Evolutionary conservation across 257 asterid species (phyloP), one percentile per base, ranked within the genome.

Genomic region (Galeopsis tetrahit): DNA sequence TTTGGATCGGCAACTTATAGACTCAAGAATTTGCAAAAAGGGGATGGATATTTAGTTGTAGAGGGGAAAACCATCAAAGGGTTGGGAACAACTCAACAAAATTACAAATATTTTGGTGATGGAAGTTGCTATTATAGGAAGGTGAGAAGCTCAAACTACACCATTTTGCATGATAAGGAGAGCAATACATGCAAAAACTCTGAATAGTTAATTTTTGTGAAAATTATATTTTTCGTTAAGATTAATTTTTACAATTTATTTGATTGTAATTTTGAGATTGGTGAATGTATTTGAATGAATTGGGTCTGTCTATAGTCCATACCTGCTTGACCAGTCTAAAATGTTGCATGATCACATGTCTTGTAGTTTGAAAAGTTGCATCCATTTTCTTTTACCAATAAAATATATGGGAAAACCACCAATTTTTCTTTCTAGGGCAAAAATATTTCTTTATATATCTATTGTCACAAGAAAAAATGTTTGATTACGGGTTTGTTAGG

Each of bases 131-230:
- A 86, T 61, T 76, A 51, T 58, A 87, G 96, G 82, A 76, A 82
- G 28, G 63, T 87, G 10, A 82, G 87, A 46, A 86, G 90, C 84
- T 83, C 89, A 56, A 89, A 86, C 60, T 86, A 86, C 84, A 85
- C 90, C 4, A 58, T 89, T 68, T 17, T 80, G 31, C 78, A 77
- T 52, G 92, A 89, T 34, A 39, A 80, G 39, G 83, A 83, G 72
- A 75, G 53, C 46, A 51, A 53, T 15, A 77, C 69, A 34, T 89
- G 96, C 76, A 57, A 56, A 49, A 10, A n/a, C 28, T 21, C 28
- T 21, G 5, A 7, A 3, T 49, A 49, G 6, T 0, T 3, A 3
- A 28, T 49, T 38, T 5, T 38, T 38, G 43, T 7, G 9, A 5
- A 38, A 38, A 38, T 5, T 38, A 21, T 21, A 21, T 21, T 21